phyloP scores from a whole-genome alignment of 306 rosid genomes.

The Dicorynia guianensis region DNA sequence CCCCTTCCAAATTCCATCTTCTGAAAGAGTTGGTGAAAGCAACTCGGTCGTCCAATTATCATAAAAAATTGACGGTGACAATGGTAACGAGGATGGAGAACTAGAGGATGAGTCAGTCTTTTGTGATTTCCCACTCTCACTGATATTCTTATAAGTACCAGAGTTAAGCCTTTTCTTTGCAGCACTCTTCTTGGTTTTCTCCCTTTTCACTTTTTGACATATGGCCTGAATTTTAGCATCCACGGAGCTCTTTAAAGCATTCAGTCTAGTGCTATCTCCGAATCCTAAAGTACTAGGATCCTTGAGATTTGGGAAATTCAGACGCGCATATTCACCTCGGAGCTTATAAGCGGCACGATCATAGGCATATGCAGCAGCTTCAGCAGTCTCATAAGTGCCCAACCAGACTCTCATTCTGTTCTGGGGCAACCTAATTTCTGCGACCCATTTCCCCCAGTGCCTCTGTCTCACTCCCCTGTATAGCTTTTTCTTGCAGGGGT shows the following conservation, averaged over 20 bases:
- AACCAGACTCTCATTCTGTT: conserved; percentile 97
- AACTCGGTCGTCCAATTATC: conserved; percentile 52
- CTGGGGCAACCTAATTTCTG: conserved; percentile 95
- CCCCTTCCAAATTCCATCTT: conserved; percentile 66
- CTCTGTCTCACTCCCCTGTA: conserved; percentile 99
- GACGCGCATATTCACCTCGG: conserved; percentile 89
- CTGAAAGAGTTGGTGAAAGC: conserved; percentile 53
- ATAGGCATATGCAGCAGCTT: conserved; percentile 95
- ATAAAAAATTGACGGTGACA: conserved; percentile 38
- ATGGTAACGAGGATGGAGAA: conserved; percentile 44
- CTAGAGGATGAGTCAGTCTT: conserved; percentile 45
- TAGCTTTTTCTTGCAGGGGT: conserved; percentile 64
- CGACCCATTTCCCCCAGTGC: conserved; percentile 99
- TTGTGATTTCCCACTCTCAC: not conserved
- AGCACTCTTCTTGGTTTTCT: conserved; percentile 61
- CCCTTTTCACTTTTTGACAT: conserved; percentile 80
- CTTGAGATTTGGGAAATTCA: conserved; percentile 86
- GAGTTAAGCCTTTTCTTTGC: conserved; percentile 48
- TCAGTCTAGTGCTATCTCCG: conserved; percentile 61
- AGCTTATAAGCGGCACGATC: conserved; percentile 97
- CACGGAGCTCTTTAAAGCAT: conserved; percentile 69
- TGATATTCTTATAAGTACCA: not conserved
- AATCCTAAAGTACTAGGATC: conserved; percentile 71
- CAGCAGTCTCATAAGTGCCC: conserved; percentile 91
- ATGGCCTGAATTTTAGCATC: conserved; percentile 93